Evolutionary conservation across 2,329 filamentous ascomycete species (phyloP).

Genomic region (Stagonosporopsis chrysanthemi): DNA sequence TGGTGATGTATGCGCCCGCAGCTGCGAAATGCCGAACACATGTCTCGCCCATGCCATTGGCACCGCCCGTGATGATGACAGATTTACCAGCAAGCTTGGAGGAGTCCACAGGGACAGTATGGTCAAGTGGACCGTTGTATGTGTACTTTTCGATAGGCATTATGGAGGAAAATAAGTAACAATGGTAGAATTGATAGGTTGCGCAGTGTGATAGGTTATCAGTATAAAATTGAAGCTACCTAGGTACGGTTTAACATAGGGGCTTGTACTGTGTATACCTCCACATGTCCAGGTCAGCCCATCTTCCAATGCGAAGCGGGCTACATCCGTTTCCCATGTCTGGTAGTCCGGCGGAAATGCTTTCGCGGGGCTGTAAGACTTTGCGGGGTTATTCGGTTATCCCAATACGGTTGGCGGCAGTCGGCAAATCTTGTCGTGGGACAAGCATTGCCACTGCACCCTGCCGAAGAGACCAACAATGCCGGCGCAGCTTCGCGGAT

Average conservation of each 20-base stretch:
- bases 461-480: not conserved
- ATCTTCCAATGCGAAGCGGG: not conserved
- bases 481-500: not conserved
- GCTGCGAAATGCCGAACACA: slow-evolving; percentile 41
- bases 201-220: not conserved
- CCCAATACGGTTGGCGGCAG: not conserved
- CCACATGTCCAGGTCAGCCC: not conserved
- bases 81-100: slow-evolving; percentile 54
- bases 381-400: not conserved
- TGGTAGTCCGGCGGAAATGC: not conserved
- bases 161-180: not conserved
- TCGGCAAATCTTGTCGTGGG: not conserved
- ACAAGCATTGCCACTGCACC: not conserved
- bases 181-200: not conserved
- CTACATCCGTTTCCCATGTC: not conserved
- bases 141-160: slow-evolving; percentile 34
- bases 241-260: not conserved
- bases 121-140: slow-evolving; percentile 49
- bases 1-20: slow-evolving; percentile 45
- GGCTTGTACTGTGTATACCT: not conserved
- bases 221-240: not conserved
- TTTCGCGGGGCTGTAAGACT: not conserved
- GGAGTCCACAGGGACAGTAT: slow-evolving; percentile 47
- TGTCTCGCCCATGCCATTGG: slow-evolving; percentile 48
- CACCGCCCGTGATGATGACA: slow-evolving; percentile 59